Evolutionary conservation across 495 filamentous ascomycete genomes (phyloP).

Genomic region (Copromyces sp.): DNA sequence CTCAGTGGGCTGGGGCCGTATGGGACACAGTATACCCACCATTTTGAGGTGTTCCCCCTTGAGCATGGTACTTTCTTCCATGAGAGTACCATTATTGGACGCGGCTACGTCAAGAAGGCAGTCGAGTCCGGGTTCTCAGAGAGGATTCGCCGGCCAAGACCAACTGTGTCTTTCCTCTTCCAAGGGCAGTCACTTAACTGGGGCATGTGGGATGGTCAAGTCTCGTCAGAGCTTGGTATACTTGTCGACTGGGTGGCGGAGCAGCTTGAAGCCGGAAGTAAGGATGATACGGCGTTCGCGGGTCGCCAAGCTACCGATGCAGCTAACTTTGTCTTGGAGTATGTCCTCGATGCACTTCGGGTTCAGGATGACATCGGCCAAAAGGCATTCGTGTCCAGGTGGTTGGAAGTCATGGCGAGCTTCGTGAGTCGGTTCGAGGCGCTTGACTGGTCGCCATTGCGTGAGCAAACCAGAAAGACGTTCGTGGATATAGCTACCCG

Average conservation of each 20-base stretch:
- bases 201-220: constrained; percentile 58
- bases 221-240: constrained; percentile 56
- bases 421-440: constrained; percentile 29
- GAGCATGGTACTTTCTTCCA: constrained; percentile 64
- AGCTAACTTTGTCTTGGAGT: constrained; percentile 31
- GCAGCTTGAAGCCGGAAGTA: constrained; percentile 13
- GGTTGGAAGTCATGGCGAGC: constrained; percentile 32
- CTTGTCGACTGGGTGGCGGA: constrained; percentile 48
- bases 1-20: constrained; percentile 47
- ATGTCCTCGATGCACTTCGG: constrained; percentile 28
- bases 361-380: constrained; percentile 19
- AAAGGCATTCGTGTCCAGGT: constrained; percentile 33
- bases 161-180: constrained; percentile 29
- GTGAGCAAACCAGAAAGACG: constrained; percentile 2
- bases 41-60: constrained; percentile 65
- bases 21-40: constrained; percentile 58
- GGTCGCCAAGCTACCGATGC: constrained; percentile 14
- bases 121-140: constrained; percentile 25
- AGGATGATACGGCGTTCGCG: neutral
- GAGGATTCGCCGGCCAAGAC: constrained; percentile 17
- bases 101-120: constrained; percentile 50
- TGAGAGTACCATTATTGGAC: constrained; percentile 64
- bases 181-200: constrained; percentile 47
- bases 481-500: constrained; percentile 10
- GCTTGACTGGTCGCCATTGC: constrained; percentile 2